Evolutionary conservation across 2,329 filamentous ascomycete species (phyloP), one percentile per base, ranked within the genome.

Genomic region (Colletotrichum melonis): DNA sequence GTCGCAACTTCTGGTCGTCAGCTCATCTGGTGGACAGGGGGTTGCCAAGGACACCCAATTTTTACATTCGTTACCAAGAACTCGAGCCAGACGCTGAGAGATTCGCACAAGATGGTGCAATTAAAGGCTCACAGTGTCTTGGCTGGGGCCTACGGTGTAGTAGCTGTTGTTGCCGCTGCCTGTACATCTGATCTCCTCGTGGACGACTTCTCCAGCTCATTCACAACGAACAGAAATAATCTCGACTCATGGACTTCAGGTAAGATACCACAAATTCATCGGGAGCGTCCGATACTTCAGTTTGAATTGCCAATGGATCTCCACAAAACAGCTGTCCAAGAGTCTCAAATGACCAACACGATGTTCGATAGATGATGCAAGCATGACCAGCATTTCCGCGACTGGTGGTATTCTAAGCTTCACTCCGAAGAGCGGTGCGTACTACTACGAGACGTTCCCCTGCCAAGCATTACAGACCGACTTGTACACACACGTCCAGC

Each of bases 381-480:
- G 83, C 70, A 88, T 88, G 82, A 81, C 80, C 6, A 78, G 74
- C 79, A 84, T 77, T 78, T 86, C 78, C 57, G 84, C 81, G 42
- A 80, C 80, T 16, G 80, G 80, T 16, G 85, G 85, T 59, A 83
- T 86, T 35, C 82, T 89, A 26, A 84, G 83, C 8, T 88, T 90
- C 79, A 86, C 83, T n/a, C 86, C 86, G 38, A 86, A 84, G 73
- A 76, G 81, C 19, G 77, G 76, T 30, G 86, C 87, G 14, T 90
- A 90, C 80, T 89, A 88, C 74, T 89, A 89, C 76, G 88, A 88
- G 78, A 86, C 84, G 1, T 85, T 90, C 67, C 76, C 80, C 0
- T 90, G 88, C 79, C 82, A 86, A 76, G 80, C 82, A 52, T 83
- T 87, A 22, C 79, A 79, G 19, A 82, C 80, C 60, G 82, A 86